A percentile compares a stretch with the other conserved stretches of the same genome.
These are phyloP conservation scores for Zelopaecilomyces penicillatus DNA, from an alignment of 2,329 filamentous ascomycete genomes.

Conservation along the genomic window DNA sequence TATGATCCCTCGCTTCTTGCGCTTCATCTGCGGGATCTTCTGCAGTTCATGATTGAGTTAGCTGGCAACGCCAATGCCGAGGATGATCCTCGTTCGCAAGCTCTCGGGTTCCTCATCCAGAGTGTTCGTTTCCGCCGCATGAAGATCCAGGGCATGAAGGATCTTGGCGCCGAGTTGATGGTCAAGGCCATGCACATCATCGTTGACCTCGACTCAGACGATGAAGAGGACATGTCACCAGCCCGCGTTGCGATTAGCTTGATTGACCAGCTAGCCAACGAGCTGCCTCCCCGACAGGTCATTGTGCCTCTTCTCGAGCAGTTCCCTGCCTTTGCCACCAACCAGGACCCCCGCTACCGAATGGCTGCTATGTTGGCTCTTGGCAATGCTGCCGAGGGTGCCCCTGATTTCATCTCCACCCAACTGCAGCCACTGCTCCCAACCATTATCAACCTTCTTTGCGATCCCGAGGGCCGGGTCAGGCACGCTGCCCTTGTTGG, in stretches of 20 bases:
- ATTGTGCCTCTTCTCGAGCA: constrained; percentile 85
- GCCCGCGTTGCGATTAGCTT: constrained; percentile 77
- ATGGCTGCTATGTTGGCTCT: constrained; percentile 87
- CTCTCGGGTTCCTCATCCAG: constrained; percentile 89
- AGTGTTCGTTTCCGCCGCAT: constrained; percentile 85
- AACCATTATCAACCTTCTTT: constrained; percentile 70
- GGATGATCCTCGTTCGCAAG: constrained; percentile 81
- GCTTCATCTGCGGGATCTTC: constrained; percentile 78
- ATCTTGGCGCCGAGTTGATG: constrained; percentile 78
- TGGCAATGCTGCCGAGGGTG: constrained; percentile 91
- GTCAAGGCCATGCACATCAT: constrained; percentile 81
- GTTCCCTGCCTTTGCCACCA: constrained; percentile 72
- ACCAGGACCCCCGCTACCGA: constrained; percentile 66
- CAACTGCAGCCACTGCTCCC: constrained; percentile 84
- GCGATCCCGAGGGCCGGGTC: constrained; percentile 77
- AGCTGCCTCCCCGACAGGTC: constrained; percentile 86
- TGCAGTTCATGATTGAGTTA: constrained; percentile 90
- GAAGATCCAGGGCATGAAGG: constrained; percentile 84
- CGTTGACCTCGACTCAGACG: constrained; percentile 74
- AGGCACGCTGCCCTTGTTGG: constrained; percentile 81
- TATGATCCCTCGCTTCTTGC: constrained; percentile 81
- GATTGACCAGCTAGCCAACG: constrained; percentile 80
- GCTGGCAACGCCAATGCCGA: constrained; percentile 67
- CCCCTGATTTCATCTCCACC: constrained; percentile 92
- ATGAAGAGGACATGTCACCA: constrained; percentile 72